Base-by-base conservation (phyloP, 2,329 filamentous ascomycete genomes). In the Aspergillus sp. region DNA sequence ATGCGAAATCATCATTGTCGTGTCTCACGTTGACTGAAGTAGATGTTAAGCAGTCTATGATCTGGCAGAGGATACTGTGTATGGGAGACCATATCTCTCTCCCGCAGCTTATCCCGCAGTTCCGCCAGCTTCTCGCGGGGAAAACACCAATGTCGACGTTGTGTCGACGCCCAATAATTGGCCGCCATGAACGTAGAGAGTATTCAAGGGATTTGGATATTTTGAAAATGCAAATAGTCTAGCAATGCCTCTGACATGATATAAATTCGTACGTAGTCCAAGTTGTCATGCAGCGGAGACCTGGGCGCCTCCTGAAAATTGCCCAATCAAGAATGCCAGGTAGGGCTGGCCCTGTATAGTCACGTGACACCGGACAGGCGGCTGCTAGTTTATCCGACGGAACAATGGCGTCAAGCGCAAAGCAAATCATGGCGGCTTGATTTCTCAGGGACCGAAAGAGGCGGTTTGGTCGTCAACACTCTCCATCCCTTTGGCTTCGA, bases 161-260 rank as follows among this genome's bases (percentile, higher is more conserved):
- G 93, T 28, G 88, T 93, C 46, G 93, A 97, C 54, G 88, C 85
- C 90, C 90, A 98, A 73, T 91, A 98, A 70, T 91, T 96, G 63
- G 90, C 87, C 32, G 91, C 88, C 91, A 96, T 96, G 29, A 29
- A 44, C 8, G 36, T 28, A 26, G 6, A 32, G 30, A 19, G 19
- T 19, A 19, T 19, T 19, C 19, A 19, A 19, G 19, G 2, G 19
- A 19, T 19, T 19, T 19, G 19, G 1, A 19, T 19, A 19, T 19
- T 19, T 19, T 19, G 19, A 19, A 19, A 19, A 19, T 19, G 19
- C 19, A 19, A 19, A 19, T 19, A 19, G 19, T 19, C 19, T 19
- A 19, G 19, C 19, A 19, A 19, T 19, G 19, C 19, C 19, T 19
- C 19, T 19, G 19, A 19, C 19, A 19, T 19, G 19, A 19, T 19